Evolutionary conservation across 208 protist genomes (phyloP), one percentile per base, ranked within the genome.

Genomic region (Endotrypanum monterogeii): DNA sequence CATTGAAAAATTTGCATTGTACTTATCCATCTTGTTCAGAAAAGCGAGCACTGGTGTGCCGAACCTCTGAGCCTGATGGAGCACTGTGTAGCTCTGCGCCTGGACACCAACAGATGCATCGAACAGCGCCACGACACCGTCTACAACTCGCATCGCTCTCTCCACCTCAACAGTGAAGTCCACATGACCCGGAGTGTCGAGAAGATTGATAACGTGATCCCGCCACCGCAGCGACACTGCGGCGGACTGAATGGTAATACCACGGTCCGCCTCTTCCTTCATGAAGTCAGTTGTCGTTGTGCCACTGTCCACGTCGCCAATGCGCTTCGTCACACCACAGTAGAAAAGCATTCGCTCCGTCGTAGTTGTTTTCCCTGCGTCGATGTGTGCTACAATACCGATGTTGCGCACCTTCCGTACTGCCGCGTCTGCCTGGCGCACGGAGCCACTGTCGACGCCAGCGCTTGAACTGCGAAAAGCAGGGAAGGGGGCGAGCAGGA

Each of bases 111-210:
- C 94, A 2, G 98, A 98, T 35, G 88, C 98, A 74, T 99, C 98
- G 67, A 99, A 98, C 28, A 99, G 85, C 2, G 96, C 94, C 7
- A 99, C 97, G 9, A 97, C 96, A 23, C 98, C 98, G 79, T 99
- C 98, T 48, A 99, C 90, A n/a, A 99, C 98, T 4, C 98, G 93
- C 83, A 99, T 86, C 35, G 94, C 86, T 23, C 98, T 88, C 86
- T 99, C 98, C 58, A 99, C 98, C 79, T 99, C 98, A 46, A 99
- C 89, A 23, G 96, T 99, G 69, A 99, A 99, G 83, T 99, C 98
- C 16, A 99, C 96, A 82, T 99, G 98, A 3, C 98, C 98, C 1
- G 98, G 98, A 0, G 98, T 99, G 89, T 99, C 98, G 66, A 99
- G 98, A 1, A 99, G 79, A 78, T 98, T 97, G 55, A 99, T 92